Conservation (phyloP, 1,284 basidiomycete species). For the Irpex sp. region DNA sequence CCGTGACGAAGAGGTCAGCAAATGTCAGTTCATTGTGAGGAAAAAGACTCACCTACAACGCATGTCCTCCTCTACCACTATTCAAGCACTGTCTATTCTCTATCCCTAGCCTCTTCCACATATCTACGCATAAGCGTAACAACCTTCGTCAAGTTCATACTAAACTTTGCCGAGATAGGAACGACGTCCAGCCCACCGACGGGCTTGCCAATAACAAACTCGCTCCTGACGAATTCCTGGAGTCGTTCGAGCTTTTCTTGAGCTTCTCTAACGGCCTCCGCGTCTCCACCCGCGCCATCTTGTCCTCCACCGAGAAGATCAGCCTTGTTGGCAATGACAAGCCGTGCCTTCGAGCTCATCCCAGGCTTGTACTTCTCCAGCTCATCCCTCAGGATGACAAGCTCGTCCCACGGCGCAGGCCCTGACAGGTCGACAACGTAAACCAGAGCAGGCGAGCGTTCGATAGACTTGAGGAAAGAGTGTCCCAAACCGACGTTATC, state of each 20-base stretch:
- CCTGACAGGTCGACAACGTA: conserved; percentile 90
- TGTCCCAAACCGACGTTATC: conserved; percentile 92
- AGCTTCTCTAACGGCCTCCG: conserved; percentile 47
- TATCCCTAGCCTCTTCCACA: conserved; percentile 50
- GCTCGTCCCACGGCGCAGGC: conserved; percentile 72
- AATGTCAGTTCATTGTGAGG: too few species aligned
- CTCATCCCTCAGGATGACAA: conserved; percentile 72
- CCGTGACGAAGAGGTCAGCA: too few species aligned
- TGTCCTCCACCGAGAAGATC: conserved; percentile 58
- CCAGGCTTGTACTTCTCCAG: conserved; percentile 83
- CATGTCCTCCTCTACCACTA: background rate
- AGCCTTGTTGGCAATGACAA: conserved; percentile 94
- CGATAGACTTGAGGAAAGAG: conserved; percentile 90
- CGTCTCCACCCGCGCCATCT: conserved; percentile 34
- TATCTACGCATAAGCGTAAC: conserved; percentile 64
- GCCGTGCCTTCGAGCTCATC: conserved; percentile 69
- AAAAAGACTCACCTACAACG: background rate
- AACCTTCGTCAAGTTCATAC: conserved; percentile 68
- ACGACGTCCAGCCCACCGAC: conserved; percentile 55
- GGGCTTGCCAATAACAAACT: conserved; percentile 33
- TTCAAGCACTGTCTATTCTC: background rate
- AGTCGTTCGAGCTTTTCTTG: conserved; percentile 52
- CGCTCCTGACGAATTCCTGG: conserved; percentile 49
- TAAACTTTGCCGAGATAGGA: conserved; percentile 78
- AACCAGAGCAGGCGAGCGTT: conserved; percentile 85